Evolutionary conservation across 805 yeast genomes (phyloP), one percentile per base, ranked within the genome.

Genomic region (Starmerella riodocensis): DNA sequence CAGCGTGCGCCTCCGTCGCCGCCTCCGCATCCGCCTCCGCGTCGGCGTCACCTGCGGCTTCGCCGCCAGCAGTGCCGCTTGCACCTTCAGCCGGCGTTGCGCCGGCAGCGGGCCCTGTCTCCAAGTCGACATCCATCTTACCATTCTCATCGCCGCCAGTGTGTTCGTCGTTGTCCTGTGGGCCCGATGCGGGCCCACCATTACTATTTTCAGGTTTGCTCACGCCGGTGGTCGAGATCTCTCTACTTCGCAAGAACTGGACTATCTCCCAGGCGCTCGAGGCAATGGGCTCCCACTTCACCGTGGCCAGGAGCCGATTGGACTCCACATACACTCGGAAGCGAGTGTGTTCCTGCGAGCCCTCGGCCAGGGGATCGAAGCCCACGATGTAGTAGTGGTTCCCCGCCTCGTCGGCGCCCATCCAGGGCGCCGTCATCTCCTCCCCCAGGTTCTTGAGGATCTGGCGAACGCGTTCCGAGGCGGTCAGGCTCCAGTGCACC

Each of bases 221-320:
- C 17, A 11, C 17, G 9, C 14, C 31, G 9, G 9, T 28, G 9
- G 31, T 11, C 31, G 17, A 11, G 7, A 26, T 36, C 3, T 18
- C 34, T 14, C 45, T 48, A 6, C 20, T n/a, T 6, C 36, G 25
- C n/a, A 47, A 31, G 19, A 60, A 46, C 11, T 19, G 32, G 25
- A 42, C 37, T 6, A 59, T 43, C 38, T 57, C 60, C 6, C 42
- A 47, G 8, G 42, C 42, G 14, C 39, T 35, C 18, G 53, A 40
- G 7, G 64, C 64, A 6, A 62, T 54, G 2, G 61, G 49, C 25
- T 46, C 43, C 66, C 65, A 62, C 32, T 47, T 47, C 14, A 57
- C 61, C 6, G 46, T 40, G 12, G 51, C 36, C 29, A 57, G 43
- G 17, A 50, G 47, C 13, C 61, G 56, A 44, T 55, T 55, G 4